phyloP scores from a whole-genome alignment of 306 rosid genomes.

The Lotus japonicus region DNA sequence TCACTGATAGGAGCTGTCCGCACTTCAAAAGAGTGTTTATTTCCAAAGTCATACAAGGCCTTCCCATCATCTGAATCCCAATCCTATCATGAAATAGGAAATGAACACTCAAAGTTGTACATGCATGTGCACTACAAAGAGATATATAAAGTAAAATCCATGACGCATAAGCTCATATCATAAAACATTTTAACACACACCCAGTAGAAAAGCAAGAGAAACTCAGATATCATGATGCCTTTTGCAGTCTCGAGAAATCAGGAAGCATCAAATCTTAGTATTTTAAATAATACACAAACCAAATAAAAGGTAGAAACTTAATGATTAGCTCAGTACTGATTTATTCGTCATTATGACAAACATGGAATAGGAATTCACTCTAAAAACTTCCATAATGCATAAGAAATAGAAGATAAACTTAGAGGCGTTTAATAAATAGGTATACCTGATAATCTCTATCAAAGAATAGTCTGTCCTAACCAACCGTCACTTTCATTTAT shows the following conservation, averaged over 20 bases:
- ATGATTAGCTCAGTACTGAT: background rate
- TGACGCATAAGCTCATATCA: background rate
- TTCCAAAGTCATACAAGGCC: conserved; percentile 11
- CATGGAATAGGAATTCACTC: background rate
- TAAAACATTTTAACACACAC: background rate
- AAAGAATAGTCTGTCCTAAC: background rate
- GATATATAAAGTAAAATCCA: conserved; percentile 7
- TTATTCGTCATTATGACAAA: background rate
- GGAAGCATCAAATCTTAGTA: background rate
- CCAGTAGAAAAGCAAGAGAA: background rate
- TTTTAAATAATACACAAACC: background rate
- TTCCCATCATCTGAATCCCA: conserved; percentile 25
- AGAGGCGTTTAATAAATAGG: background rate
- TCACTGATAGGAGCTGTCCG: conserved; percentile 74
- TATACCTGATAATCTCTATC: background rate
- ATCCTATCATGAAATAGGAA: conserved; percentile 33
- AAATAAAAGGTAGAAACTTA: conserved; percentile 9
- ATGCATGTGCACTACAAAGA: background rate
- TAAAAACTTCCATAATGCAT: background rate
- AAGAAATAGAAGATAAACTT: background rate
- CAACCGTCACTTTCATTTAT: no score
- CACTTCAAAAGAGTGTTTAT: conserved; percentile 56
- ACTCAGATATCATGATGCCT: background rate
- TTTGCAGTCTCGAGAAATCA: background rate
- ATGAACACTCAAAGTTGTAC: conserved; percentile 7